Conservation (phyloP, 1,284 basidiomycete species). For the Cutaneotrichosporon sp. region DNA sequence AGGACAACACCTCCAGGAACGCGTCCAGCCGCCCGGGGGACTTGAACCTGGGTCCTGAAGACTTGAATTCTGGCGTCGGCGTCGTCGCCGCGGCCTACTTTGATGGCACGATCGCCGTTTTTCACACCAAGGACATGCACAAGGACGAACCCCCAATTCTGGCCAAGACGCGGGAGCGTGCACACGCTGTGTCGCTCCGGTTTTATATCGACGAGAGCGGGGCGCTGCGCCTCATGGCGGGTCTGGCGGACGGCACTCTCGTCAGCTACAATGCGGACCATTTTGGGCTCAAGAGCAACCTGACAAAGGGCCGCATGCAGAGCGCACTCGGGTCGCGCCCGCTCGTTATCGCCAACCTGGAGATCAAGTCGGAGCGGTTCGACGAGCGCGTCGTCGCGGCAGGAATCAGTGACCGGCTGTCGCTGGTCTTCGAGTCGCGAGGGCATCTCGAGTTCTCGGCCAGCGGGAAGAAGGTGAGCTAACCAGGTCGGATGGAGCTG, state of each 20-base stretch:
- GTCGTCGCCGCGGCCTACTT: background rate
- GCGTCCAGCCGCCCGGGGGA: background rate
- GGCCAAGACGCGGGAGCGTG: conserved; percentile 23
- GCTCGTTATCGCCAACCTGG: conserved; percentile 22
- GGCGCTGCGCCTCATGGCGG: conserved; percentile 66
- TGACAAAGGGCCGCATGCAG: conserved; percentile 52
- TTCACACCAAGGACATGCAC: background rate
- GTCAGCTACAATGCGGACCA: conserved; percentile 58
- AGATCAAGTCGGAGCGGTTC: conserved; percentile 23
- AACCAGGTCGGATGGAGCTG: background rate
- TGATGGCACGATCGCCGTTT: background rate
- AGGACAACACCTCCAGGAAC: background rate
- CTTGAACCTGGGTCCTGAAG: background rate
- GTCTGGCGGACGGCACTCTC: conserved; percentile 77
- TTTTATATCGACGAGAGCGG: conserved; percentile 43
- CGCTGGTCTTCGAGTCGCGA: conserved; percentile 61
- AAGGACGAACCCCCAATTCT: conserved; percentile 8
- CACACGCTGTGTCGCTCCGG: conserved; percentile 32
- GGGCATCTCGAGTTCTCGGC: conserved; percentile 68
- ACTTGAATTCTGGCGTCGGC: background rate
- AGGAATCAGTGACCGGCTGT: conserved; percentile 45
- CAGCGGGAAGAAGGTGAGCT: conserved; percentile 66
- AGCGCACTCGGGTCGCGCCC: conserved; percentile 45
- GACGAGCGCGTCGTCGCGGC: conserved; percentile 41
- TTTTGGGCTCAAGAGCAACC: background rate